phyloP scores from a whole-genome alignment of 2,329 filamentous ascomycete genomes.

The Alternaria angustiovoidea region DNA sequence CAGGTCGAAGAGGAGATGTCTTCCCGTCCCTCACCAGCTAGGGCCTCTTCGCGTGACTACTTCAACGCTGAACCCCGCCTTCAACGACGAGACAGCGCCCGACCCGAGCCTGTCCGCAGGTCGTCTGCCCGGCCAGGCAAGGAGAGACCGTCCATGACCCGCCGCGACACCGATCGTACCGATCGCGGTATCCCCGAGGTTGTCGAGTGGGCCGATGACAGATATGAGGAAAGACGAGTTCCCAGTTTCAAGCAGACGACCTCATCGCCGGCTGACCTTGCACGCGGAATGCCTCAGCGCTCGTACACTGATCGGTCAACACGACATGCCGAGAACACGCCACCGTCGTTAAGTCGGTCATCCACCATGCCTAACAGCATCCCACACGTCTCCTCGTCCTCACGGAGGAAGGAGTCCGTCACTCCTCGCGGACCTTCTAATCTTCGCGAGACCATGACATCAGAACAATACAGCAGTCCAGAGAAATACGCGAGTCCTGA shows the following conservation, averaged over 20 bases:
- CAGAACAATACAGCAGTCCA: conserved; percentile 31
- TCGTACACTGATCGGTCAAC: conserved; percentile 38
- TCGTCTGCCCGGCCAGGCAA: conserved; percentile 45
- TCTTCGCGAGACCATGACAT: conserved; percentile 43
- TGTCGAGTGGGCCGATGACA: conserved; percentile 43
- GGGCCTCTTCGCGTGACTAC: conserved; percentile 45
- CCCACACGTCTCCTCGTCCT: conserved; percentile 26
- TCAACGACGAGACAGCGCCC: conserved; percentile 32
- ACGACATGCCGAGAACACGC: conserved; percentile 43
- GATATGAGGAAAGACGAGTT: conserved; percentile 24
- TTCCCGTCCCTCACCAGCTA: conserved; percentile 35
- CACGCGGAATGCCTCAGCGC: conserved; percentile 37
- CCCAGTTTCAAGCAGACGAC: conserved; percentile 51
- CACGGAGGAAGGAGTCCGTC: conserved; percentile 38
- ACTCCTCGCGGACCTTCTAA: conserved; percentile 33
- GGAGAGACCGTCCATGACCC: conserved; percentile 37
- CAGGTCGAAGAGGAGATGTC: conserved; percentile 33
- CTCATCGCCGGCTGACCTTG: conserved; percentile 47
- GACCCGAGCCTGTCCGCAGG: conserved; percentile 42
- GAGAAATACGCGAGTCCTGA: conserved; percentile 32
- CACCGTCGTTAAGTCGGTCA: conserved; percentile 51
- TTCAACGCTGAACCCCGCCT: conserved; percentile 36
- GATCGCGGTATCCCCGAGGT: conserved; percentile 43
- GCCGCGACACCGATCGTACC: conserved; percentile 38
- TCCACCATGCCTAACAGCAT: conserved; percentile 52